Evolutionary conservation across 2,329 filamentous ascomycete genomes (phyloP).

Genomic region (Coniosporium tulheliwenetii): DNA sequence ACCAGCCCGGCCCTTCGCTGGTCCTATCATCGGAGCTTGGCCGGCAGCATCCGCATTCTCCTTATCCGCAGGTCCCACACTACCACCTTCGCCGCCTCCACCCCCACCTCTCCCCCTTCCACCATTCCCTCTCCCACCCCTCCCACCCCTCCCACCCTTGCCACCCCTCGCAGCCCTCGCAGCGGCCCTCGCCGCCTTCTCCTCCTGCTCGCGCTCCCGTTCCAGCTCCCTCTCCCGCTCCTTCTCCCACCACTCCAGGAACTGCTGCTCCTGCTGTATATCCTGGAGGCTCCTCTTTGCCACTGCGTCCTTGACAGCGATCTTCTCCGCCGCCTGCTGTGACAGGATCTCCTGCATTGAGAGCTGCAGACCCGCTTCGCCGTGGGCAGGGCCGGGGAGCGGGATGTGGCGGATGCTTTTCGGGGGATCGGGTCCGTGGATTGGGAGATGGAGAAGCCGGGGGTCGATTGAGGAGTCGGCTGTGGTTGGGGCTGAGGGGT

Average conservation of each 20-base stretch:
- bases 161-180: background rate
- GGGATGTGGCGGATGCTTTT: constrained; percentile 23
- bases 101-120: constrained; percentile 6
- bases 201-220: constrained; percentile 40
- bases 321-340: constrained; percentile 73
- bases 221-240: constrained; percentile 51
- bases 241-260: constrained; percentile 91
- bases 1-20: constrained; percentile 7
- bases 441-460: constrained; percentile 22
- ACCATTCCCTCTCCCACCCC: constrained; percentile 13
- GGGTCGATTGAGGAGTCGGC: constrained; percentile 15
- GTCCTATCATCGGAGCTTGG: background rate
- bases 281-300: constrained; percentile 83
- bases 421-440: constrained; percentile 12
- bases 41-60: background rate
- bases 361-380: constrained; percentile 49
- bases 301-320: constrained; percentile 64
- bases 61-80: constrained; percentile 4
- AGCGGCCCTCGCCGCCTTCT: constrained; percentile 2
- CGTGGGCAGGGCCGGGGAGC: constrained; percentile 37
- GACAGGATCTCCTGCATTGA: constrained; percentile 81
- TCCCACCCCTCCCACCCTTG: constrained; percentile 6
- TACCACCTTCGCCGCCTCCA: constrained; percentile 6
- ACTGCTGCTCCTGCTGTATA: constrained; percentile 93
- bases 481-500: constrained; percentile 6